A percentile compares a stretch with the other conserved stretches of the same genome.
Conservation (phyloP, 345 rosid species). For the Citrus unshiu region DNA sequence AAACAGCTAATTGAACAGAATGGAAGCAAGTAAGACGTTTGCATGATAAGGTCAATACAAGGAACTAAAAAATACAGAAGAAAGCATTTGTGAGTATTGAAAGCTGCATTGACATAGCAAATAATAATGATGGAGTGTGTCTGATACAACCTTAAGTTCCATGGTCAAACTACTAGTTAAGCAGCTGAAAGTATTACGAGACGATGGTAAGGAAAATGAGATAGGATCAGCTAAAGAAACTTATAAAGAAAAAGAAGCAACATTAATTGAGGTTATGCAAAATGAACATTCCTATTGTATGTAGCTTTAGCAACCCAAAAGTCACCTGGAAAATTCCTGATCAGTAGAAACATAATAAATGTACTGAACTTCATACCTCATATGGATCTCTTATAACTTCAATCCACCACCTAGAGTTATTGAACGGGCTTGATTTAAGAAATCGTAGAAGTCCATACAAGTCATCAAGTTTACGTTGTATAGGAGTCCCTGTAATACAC, state of each 20-base stretch:
- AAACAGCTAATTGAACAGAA: neutral
- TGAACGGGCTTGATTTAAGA: conserved; percentile 75
- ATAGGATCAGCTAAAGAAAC: neutral
- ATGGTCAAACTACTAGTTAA: neutral
- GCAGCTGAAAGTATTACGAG: neutral
- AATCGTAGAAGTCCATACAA: conserved; percentile 78
- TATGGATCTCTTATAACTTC: conserved; percentile 90
- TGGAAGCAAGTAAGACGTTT: neutral
- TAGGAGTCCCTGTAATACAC: conserved; percentile 98
- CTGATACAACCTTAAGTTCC: neutral
- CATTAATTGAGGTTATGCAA: neutral
- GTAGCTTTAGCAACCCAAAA: neutral
- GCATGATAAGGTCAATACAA: neutral
- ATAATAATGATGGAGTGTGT: neutral
- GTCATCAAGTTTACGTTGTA: conserved; percentile 95
- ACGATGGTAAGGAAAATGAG: neutral
- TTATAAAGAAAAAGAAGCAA: neutral
- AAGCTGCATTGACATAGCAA: neutral
- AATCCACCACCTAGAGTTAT: conserved; percentile 85
- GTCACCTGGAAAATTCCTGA: neutral
- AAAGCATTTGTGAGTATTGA: neutral
- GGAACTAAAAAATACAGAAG: neutral
- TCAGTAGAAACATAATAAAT: neutral
- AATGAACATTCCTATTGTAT: neutral
- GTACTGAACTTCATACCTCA: conserved; percentile 45